These are phyloP conservation scores for Salmacisia buchloeana DNA, from an alignment of 1,284 basidiomycete species.

Conservation along the genomic window DNA sequence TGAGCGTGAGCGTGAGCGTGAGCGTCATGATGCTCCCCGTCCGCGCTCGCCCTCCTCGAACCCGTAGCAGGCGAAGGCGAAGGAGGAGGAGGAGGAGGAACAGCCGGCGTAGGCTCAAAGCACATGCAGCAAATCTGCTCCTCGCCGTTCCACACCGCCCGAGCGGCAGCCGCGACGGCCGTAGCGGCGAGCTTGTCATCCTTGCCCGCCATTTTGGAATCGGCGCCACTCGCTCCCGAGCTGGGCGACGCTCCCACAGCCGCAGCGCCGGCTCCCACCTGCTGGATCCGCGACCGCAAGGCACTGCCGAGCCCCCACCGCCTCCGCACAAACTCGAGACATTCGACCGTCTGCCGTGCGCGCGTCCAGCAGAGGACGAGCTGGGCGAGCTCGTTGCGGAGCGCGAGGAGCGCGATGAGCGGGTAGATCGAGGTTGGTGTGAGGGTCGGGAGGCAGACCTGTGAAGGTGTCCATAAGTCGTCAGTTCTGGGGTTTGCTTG, in stretches of 20 bases:
- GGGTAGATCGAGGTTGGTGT: background rate
- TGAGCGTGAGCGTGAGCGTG: too few relatives aligned
- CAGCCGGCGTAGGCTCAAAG: slow-evolving; percentile 1
- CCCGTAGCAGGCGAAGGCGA: too few relatives aligned
- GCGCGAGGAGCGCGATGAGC: slow-evolving; percentile 2
- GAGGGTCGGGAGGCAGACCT: background rate
- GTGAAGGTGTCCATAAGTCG: background rate
- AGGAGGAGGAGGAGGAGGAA: too few relatives aligned
- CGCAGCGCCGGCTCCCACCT: too few relatives aligned
- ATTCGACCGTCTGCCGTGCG: slow-evolving; percentile 7
- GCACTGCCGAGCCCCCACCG: slow-evolving; percentile 1
- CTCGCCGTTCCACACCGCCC: slow-evolving; percentile 5
- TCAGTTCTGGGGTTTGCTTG: background rate
- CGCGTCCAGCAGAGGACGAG: background rate
- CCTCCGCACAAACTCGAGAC: slow-evolving; percentile 4
- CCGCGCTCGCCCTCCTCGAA: background rate
- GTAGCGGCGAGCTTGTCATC: too few relatives aligned
- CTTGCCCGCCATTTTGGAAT: background rate
- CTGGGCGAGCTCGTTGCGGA: background rate
- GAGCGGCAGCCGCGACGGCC: background rate
- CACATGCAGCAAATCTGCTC: slow-evolving; percentile 4
- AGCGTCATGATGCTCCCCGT: too few relatives aligned
- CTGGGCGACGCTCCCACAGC: too few relatives aligned
- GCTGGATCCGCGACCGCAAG: background rate
- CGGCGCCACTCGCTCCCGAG: background rate